Conservation (phyloP, 164 flowering plant genomes). For the Dillenia suffruticosa region DNA sequence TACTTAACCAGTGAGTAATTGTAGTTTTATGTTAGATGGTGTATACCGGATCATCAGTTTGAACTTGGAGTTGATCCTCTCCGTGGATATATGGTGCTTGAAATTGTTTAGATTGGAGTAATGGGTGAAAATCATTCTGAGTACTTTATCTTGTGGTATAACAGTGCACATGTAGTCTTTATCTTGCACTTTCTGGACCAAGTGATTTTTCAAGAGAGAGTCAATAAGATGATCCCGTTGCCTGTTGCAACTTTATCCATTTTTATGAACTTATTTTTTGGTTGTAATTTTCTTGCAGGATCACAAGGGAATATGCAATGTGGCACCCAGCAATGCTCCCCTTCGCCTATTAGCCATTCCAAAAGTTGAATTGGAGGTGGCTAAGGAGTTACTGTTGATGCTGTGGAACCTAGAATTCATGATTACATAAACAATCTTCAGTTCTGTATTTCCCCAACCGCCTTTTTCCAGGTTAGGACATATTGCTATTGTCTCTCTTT, state of each 20-base stretch:
- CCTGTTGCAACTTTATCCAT: not conserved
- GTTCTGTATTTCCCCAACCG: conserved; percentile 90
- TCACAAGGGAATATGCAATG: conserved; percentile 93
- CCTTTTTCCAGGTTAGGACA: conserved; percentile 79
- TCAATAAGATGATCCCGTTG: no score
- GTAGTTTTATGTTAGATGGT: no score
- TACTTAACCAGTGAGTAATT: no score
- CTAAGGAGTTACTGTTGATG: conserved; percentile 13
- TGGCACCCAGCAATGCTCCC: conserved; percentile 88
- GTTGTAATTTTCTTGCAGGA: conserved; percentile 53
- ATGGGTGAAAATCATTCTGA: no score
- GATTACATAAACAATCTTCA: conserved; percentile 70
- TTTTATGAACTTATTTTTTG: conserved; percentile 1
- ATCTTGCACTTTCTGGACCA: no score
- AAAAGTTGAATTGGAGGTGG: conserved; percentile 21
- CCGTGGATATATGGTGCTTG: no score
- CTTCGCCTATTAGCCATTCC: conserved; percentile 48
- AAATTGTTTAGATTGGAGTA: no score
- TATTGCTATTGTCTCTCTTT: conserved; percentile 5
- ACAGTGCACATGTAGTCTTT: no score
- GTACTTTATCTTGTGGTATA: not conserved
- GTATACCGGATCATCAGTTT: no score
- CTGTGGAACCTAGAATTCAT: conserved; percentile 63
- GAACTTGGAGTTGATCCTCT: no score
- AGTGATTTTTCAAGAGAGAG: not conserved